Conservation (phyloP, 1,284 basidiomycete genomes). For the Trichosporon ovoides region DNA sequence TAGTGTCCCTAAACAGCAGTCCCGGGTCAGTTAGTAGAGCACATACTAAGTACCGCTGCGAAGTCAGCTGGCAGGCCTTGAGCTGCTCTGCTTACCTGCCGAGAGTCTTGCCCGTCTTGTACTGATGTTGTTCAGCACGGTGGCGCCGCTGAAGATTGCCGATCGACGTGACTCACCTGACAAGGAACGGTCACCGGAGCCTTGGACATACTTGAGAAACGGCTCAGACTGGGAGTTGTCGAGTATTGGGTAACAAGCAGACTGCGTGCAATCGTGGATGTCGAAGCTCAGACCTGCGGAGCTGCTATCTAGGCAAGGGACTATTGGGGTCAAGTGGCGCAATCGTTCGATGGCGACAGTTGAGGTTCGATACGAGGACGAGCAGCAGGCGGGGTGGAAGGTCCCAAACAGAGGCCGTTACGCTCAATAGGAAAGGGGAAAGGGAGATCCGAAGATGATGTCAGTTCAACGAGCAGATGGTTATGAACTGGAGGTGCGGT, state of each 20-base stretch:
- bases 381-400: no score
- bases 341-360: background rate
- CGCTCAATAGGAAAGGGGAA: background rate
- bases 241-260: background rate
- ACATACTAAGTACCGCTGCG: conserved; percentile 47
- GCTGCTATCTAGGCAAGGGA: background rate
- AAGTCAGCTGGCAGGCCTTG: conserved; percentile 12
- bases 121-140: conserved; percentile 52
- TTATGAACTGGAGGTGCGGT: background rate
- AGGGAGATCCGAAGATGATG: background rate
- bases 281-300: background rate
- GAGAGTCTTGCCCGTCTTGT: conserved; percentile 85
- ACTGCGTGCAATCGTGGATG: background rate
- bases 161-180: conserved; percentile 51
- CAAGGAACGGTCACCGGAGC: conserved; percentile 56
- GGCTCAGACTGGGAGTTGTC: background rate
- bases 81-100: conserved; percentile 82
- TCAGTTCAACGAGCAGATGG: background rate
- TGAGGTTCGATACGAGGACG: background rate
- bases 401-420: no score
- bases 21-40: background rate
- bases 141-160: background rate
- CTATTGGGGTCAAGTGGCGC: background rate
- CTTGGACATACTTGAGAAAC: conserved; percentile 19
- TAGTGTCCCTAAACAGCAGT: background rate